These are phyloP conservation scores for Lithocarpus polystachyus DNA, from an alignment of 306 rosid genomes.

Conservation along the genomic window DNA sequence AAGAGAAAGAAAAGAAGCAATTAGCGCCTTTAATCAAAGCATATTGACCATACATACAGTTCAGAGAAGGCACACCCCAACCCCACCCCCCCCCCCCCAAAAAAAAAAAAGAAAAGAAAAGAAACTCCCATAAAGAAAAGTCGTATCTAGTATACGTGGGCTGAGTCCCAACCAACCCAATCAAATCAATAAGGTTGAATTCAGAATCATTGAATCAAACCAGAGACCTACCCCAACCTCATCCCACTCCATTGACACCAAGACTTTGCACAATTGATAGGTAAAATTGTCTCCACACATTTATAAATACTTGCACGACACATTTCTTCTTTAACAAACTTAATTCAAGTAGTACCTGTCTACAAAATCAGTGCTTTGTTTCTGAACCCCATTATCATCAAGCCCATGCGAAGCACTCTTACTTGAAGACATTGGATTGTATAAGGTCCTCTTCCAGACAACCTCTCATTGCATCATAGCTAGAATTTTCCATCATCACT, in stretches of 20 bases:
- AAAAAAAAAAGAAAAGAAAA: not conserved
- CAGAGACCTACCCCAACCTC: not conserved
- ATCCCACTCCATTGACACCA: not conserved
- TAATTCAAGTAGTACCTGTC: constrained; percentile 22
- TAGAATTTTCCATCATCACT: constrained; percentile 24
- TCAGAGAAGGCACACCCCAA: not conserved
- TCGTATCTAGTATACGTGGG: too few species aligned
- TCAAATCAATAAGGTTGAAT: not conserved
- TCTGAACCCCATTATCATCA: constrained; percentile 22
- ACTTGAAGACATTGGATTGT: constrained; percentile 42
- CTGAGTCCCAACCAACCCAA: not conserved
- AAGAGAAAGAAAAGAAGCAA: not conserved
- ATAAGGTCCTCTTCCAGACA: constrained; percentile 22
- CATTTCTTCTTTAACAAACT: not conserved
- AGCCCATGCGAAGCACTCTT: constrained; percentile 25
- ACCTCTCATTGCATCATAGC: constrained; percentile 12
- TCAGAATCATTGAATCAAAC: not conserved
- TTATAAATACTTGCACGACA: not conserved
- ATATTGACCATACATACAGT: not conserved
- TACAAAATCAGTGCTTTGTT: constrained; percentile 21
- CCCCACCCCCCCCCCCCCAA: not conserved
- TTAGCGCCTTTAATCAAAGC: not conserved
- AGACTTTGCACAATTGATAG: not conserved
- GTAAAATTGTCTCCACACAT: constrained; percentile 6
- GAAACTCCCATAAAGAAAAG: not conserved